Conservation (phyloP, 2,329 filamentous ascomycete species). For the Alternaria sp. region DNA sequence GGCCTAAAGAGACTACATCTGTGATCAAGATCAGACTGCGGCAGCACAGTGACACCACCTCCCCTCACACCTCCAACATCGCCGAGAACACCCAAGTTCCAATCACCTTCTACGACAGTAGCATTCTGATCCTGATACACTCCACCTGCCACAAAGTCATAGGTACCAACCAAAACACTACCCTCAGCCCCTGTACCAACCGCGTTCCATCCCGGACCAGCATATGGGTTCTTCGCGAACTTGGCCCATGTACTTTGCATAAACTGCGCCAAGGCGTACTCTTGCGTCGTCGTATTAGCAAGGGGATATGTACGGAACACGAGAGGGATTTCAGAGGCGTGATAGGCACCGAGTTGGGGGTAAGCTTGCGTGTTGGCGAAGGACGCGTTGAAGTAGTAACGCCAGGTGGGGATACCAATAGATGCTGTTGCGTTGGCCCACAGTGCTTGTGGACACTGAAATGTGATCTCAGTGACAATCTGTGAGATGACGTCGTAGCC, state of each 20-base stretch:
- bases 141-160: constrained; percentile 13
- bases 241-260: constrained; percentile 35
- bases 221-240: constrained; percentile 36
- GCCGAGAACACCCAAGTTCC: constrained; percentile 25
- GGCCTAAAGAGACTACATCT: constrained; percentile 23
- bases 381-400: constrained; percentile 40
- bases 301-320: constrained; percentile 31
- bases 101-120: constrained; percentile 14
- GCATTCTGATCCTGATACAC: constrained; percentile 5
- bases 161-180: constrained; percentile 16
- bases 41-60: constrained; percentile 23
- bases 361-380: constrained; percentile 30
- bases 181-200: constrained; percentile 24
- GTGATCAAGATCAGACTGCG: constrained; percentile 20
- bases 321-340: constrained; percentile 30
- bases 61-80: constrained; percentile 23
- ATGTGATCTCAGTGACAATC: constrained; percentile 23
- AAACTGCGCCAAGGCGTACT: constrained; percentile 23
- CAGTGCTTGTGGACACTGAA: constrained; percentile 29
- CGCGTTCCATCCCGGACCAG: constrained; percentile 33
- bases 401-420: constrained; percentile 31
- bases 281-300: constrained; percentile 23
- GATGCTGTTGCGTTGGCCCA: constrained; percentile 32
- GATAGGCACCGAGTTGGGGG: constrained; percentile 24
- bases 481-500: constrained; percentile 24